phyloP scores from a whole-genome alignment of 2,329 filamentous ascomycete genomes.

The Hypoxylon sp. region DNA sequence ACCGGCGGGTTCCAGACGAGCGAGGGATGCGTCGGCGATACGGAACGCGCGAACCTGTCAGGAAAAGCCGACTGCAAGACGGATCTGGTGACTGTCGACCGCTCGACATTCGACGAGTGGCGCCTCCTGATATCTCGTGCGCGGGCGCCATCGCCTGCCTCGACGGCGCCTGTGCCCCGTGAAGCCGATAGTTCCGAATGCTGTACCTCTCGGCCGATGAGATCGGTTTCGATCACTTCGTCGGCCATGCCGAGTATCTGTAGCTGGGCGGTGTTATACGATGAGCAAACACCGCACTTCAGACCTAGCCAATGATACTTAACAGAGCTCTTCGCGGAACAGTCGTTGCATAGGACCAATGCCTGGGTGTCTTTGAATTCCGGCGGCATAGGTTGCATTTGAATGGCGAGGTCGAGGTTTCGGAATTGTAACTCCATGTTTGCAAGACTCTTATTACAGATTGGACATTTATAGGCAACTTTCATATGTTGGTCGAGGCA shows the following conservation, averaged over 20 bases:
- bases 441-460: constrained; percentile 94
- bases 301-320: constrained; percentile 94
- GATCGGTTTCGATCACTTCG: constrained; percentile 38
- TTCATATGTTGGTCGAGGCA: constrained; percentile 92
- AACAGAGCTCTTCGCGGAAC: constrained; percentile 85
- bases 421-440: constrained; percentile 98
- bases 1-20: constrained; percentile 40
- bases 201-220: constrained; percentile 37
- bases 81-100: constrained; percentile 32
- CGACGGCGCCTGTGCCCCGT: constrained; percentile 26
- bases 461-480: constrained; percentile 93
- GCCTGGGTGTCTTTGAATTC: constrained; percentile 85
- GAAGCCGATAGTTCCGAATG: constrained; percentile 34
- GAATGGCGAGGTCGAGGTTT: constrained; percentile 88
- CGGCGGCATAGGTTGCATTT: constrained; percentile 89
- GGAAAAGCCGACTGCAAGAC: constrained; percentile 45
- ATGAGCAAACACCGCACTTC: constrained; percentile 81
- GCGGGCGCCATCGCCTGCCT: constrained; percentile 27
- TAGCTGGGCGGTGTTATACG: constrained; percentile 76
- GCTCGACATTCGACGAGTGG: constrained; percentile 50
- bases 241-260: constrained; percentile 64
- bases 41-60: constrained; percentile 59
- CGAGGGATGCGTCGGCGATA: constrained; percentile 55
- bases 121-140: constrained; percentile 49
- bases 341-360: constrained; percentile 93